Base-by-base conservation (phyloP, 257 asterid genomes). In the Haberlea rhodopensis region DNA sequence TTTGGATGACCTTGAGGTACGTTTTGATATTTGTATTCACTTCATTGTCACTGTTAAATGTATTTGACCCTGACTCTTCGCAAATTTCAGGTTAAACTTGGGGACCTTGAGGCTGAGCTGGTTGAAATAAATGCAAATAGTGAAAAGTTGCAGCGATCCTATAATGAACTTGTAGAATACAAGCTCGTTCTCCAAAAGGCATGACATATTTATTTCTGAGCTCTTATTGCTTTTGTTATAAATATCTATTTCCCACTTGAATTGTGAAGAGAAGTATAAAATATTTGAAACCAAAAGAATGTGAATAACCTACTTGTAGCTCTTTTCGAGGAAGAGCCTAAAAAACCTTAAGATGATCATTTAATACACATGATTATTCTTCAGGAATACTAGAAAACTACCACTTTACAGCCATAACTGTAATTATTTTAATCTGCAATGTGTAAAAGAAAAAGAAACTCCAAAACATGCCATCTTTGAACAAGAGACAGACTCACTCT, bases 1-100 rank as follows among this genome's bases (percentile, higher is more conserved):
- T 63, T 71, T 94, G 66, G 99, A 94, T 67, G 95, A 82, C 74
- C 85, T 94, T 31, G 99, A 94, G 95, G 99, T 94, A 83, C 48
- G 68, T 70, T 45, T 66, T 60, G 56, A 64, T 32, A 51, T 57
- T 54, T 58, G 5, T 53, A 27, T 67, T 52, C 13, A 26, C 22
- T 56, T 70, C 53, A 16, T 57, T 54, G 52, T 26, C 18, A 18
- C 66, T 37, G 37, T 23, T 63, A 16, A 29, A 10, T 25, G 65
- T 20, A 32, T 55, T 59, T 43, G 53, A 66, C 68, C 57, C 45
- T 5, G 56, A 65, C 59, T 78, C 23, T 32, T 72, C 11, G 46
- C 57, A 22, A 51, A 54, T 74, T 64, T 71, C 67, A 81, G 73
- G 67, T 75, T 25, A 83, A 76, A 73, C 84, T 83, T 67, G 86